Evolutionary conservation across 345 rosid species (phyloP), one percentile per base, ranked within the genome.

Genomic region (Gynandropsis gynandra): DNA sequence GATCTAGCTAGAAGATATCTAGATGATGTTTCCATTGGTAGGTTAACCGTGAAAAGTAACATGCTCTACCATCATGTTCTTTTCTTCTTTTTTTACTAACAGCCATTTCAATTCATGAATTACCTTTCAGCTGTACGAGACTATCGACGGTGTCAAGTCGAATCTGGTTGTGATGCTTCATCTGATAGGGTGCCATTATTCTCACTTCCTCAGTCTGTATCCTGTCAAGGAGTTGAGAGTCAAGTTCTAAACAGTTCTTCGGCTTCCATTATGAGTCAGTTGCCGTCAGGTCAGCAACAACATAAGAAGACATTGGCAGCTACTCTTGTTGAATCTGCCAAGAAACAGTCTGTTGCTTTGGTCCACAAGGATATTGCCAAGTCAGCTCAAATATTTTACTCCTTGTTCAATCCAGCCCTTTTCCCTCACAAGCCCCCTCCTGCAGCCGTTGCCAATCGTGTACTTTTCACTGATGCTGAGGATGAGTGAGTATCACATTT

Each of bases 341-440:
- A 76, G 78, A 87, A 78, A 65, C 77, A 87, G 52, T 81, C 95
- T 41, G 67, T 87, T 76, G 95, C 97, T 56, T 64, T 81, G 57
- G 97, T 92, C 10, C 85, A 87, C 35, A 85, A 75, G 64, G 76
- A 85, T 54, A 80, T 87, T 56, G 85, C 94, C 62, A 78, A 66
- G 76, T 72, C 78, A 70, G 86, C 90, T 20, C 74, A 59, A 57
- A 74, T 65, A 53, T 92, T 92, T 67, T 45, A 66, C 52, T 78
- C 85, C 0, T 62, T 78, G 47, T 81, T 92, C 59, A 92, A 80
- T 70, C 74, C 61, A 47, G 75, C 84, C 19, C 60, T 92, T 7
- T 87, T 76, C 74, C 98, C 97, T 10, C 86, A 85, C 73, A 92
- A 85, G 72, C 90, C 97, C 52, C 97, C 98, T 27, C 74, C 76